Evolutionary conservation across 495 filamentous ascomycete genomes (phyloP).

Genomic region (Penicillium crystallinum): DNA sequence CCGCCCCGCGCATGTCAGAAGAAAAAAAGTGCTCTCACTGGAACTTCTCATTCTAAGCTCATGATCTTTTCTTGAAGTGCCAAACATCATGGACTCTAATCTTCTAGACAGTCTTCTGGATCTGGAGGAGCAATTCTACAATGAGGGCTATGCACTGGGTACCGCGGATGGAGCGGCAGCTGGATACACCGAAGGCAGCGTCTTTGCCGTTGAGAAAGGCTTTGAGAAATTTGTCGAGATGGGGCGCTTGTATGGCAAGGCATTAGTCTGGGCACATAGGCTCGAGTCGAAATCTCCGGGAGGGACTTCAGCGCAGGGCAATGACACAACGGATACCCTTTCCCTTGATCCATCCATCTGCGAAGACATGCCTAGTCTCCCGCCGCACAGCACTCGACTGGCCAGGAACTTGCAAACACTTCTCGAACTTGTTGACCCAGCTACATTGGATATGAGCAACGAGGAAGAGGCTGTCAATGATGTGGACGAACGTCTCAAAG

Average conservation of each 20-base stretch:
- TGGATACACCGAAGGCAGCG: conserved; percentile 79
- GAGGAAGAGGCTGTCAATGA: conserved; percentile 79
- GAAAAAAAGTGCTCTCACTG: neutral
- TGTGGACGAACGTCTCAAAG: conserved; percentile 77
- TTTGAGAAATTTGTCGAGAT: conserved; percentile 84
- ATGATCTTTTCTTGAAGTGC: neutral
- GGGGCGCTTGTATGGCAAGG: conserved; percentile 75
- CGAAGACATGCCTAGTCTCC: conserved; percentile 44
- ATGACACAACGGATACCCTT: conserved; percentile 9
- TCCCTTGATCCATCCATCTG: conserved; percentile 29
- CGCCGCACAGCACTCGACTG: conserved; percentile 55
- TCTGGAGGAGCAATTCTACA: conserved; percentile 81
- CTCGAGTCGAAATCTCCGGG: conserved; percentile 29
- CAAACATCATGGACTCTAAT: conserved; percentile 40
- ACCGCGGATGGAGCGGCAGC: conserved; percentile 69
- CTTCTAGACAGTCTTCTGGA: conserved; percentile 67
- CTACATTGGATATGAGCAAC: conserved; percentile 71
- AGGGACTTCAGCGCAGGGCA: conserved; percentile 5
- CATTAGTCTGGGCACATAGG: conserved; percentile 72
- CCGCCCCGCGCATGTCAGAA: conserved; percentile 23
- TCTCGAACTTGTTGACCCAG: conserved; percentile 70
- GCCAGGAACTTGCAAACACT: conserved; percentile 67
- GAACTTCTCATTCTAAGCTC: conserved; percentile 3
- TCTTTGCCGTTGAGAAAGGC: conserved; percentile 86
- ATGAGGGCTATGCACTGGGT: conserved; percentile 75